These are phyloP conservation scores for Geopyxis carbonaria DNA, from an alignment of 495 filamentous ascomycete species.

Conservation along the genomic window DNA sequence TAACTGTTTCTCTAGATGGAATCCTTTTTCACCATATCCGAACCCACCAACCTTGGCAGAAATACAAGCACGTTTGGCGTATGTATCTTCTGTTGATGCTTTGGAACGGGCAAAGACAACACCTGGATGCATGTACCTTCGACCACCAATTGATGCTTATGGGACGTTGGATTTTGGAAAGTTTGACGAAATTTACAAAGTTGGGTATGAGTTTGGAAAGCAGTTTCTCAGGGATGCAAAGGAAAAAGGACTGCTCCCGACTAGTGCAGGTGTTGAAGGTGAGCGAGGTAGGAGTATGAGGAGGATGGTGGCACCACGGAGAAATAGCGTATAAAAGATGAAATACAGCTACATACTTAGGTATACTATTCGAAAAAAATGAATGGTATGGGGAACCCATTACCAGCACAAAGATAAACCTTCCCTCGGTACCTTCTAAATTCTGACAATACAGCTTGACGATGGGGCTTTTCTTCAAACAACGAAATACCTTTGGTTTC, in stretches of 20 bases:
- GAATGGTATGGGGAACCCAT: too few relatives aligned
- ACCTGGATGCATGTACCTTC: constrained; percentile 82
- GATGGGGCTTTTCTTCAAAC: too few relatives aligned
- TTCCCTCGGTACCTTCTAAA: too few relatives aligned
- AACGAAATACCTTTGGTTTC: too few relatives aligned
- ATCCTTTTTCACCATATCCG: constrained; percentile 67
- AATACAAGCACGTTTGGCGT: constrained; percentile 86
- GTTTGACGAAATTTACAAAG: constrained; percentile 87
- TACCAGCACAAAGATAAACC: too few relatives aligned
- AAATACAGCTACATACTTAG: too few relatives aligned
- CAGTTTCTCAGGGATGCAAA: constrained; percentile 55
- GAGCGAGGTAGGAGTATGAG: constrained; percentile 79
- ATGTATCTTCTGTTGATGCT: constrained; percentile 83
- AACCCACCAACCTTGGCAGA: constrained; percentile 92
- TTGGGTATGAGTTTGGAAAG: constrained; percentile 75
- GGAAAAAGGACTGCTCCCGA: constrained; percentile 42
- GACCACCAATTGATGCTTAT: constrained; percentile 82
- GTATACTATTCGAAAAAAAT: too few relatives aligned
- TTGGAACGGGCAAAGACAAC: constrained; percentile 80
- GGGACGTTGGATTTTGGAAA: constrained; percentile 91
- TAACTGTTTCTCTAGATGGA: constrained; percentile 40
- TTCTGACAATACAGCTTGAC: too few relatives aligned
- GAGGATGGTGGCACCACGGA: constrained; percentile 81
- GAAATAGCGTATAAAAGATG: constrained; percentile 65
- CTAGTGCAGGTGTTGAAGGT: constrained; percentile 36